Percentiles rank a stretch among this genome's conserved stretches.
phyloP scores from a whole-genome alignment of 2,329 filamentous ascomycete genomes.

The Rhinocladiella similis region DNA sequence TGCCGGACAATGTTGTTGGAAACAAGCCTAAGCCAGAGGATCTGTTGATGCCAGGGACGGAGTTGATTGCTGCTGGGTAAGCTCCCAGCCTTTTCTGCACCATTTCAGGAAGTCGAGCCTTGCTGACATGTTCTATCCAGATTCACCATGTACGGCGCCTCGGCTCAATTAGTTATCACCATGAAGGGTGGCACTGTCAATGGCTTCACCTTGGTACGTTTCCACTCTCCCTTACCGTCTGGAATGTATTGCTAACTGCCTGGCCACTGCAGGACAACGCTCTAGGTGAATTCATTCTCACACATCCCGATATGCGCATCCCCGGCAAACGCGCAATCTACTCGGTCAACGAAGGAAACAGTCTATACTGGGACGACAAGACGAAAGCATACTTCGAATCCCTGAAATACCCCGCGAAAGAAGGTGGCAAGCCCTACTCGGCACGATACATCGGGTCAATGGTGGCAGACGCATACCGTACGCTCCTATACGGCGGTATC shows the following conservation, averaged over 20 bases:
- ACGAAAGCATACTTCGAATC: conserved; percentile 86
- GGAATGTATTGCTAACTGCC: neutral
- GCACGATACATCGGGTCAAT: conserved; percentile 88
- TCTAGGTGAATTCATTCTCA: conserved; percentile 97
- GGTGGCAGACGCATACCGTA: conserved; percentile 97
- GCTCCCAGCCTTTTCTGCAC: neutral
- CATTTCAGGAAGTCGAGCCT: neutral
- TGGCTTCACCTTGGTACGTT: conserved; percentile 76
- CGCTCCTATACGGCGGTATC: conserved; percentile 90
- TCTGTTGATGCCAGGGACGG: conserved; percentile 83
- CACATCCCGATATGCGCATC: conserved; percentile 90
- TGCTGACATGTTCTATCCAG: conserved; percentile 52
- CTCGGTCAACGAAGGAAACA: conserved; percentile 98
- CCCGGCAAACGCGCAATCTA: conserved; percentile 83
- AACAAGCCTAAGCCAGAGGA: conserved; percentile 68
- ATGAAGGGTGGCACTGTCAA: conserved; percentile 93
- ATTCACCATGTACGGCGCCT: conserved; percentile 99
- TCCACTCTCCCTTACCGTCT: neutral
- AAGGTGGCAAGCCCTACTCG: conserved; percentile 82
- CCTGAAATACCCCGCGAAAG: conserved; percentile 73
- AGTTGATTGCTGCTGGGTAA: conserved; percentile 68
- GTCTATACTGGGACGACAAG: conserved; percentile 88
- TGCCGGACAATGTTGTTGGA: conserved; percentile 63
- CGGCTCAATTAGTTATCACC: conserved; percentile 92
- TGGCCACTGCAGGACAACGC: conserved; percentile 65